phyloP scores from a whole-genome alignment of 2,329 filamentous ascomycete species.

The Chalara sp. region DNA sequence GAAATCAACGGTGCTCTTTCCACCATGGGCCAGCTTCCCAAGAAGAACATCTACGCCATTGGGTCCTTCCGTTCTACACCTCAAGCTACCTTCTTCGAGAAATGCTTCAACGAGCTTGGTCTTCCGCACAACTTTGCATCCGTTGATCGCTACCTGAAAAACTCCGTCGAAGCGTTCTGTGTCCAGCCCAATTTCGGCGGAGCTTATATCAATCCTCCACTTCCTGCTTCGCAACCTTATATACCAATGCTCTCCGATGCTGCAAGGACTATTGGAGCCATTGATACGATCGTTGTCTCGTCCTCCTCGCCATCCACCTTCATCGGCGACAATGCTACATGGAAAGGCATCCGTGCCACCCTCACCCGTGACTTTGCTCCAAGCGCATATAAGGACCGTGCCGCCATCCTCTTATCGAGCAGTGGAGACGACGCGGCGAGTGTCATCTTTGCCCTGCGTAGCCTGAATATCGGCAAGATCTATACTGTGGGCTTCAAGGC shows the following conservation, averaged over 20 bases:
- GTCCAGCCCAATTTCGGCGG: constrained; percentile 73
- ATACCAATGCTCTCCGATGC: constrained; percentile 66
- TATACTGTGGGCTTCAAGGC: constrained; percentile 79
- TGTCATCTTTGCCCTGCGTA: constrained; percentile 71
- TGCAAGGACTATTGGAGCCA: constrained; percentile 69
- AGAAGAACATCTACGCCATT: constrained; percentile 74
- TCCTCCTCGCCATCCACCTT: constrained; percentile 41
- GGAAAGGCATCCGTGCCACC: constrained; percentile 79
- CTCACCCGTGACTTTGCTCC: constrained; percentile 76
- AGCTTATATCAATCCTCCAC: constrained; percentile 70
- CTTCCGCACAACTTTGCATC: constrained; percentile 75
- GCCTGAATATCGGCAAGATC: constrained; percentile 68
- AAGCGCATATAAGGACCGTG: constrained; percentile 69
- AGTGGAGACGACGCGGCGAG: constrained; percentile 70
- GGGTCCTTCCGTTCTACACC: constrained; percentile 63
- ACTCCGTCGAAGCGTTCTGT: constrained; percentile 64
- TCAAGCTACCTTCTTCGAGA: constrained; percentile 80
- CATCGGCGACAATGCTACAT: constrained; percentile 74
- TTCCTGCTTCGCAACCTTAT: constrained; percentile 51
- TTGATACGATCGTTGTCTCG: constrained; percentile 69
- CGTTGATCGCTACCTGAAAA: constrained; percentile 62
- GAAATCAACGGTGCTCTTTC: constrained; percentile 78
- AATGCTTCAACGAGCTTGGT: constrained; percentile 75
- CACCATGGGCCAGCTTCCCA: constrained; percentile 73
- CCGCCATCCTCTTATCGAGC: constrained; percentile 69